Percentiles rank a stretch among this genome's conserved stretches.
phyloP scores from a whole-genome alignment of 106 monocot species.

The Dendrobium nobile region DNA sequence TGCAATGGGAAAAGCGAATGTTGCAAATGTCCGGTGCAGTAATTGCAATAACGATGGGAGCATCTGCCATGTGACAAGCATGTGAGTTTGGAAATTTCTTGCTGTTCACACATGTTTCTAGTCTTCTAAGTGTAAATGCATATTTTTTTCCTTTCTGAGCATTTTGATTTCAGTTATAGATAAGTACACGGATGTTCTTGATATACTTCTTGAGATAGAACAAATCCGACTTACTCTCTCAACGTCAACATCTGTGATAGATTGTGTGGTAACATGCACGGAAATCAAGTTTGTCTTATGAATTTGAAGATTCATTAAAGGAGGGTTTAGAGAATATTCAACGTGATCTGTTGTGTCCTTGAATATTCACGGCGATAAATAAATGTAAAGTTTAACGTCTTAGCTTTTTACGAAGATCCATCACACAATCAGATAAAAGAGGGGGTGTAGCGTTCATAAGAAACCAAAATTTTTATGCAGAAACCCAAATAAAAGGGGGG shows the following conservation, averaged over 20 bases:
- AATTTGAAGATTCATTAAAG: background rate
- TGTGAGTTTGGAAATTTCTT: conserved; percentile 2
- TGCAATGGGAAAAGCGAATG: conserved; percentile 24
- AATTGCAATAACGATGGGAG: conserved; percentile 6
- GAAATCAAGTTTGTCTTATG: too few species aligned
- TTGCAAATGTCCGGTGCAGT: conserved; percentile 22
- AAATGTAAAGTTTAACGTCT: too few species aligned
- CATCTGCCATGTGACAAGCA: conserved; percentile 12
- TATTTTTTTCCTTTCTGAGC: background rate
- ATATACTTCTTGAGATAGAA: too few species aligned
- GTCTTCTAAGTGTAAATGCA: background rate
- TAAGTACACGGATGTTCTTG: background rate
- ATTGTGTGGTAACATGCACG: too few species aligned
- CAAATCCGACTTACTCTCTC: too few species aligned
- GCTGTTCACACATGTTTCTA: background rate
- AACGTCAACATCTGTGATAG: too few species aligned
- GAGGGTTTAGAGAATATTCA: background rate
- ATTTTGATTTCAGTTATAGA: background rate
- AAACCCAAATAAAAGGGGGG: too few species aligned
- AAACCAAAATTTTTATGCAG: too few species aligned
- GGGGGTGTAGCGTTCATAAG: too few species aligned
- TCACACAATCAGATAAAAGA: too few species aligned
- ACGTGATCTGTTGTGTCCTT: background rate
- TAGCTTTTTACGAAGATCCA: too few species aligned
- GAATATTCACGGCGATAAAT: too few species aligned